Evolutionary conservation across 1,284 basidiomycete genomes (phyloP).

Genomic region (Xerocomus minutiporus): DNA sequence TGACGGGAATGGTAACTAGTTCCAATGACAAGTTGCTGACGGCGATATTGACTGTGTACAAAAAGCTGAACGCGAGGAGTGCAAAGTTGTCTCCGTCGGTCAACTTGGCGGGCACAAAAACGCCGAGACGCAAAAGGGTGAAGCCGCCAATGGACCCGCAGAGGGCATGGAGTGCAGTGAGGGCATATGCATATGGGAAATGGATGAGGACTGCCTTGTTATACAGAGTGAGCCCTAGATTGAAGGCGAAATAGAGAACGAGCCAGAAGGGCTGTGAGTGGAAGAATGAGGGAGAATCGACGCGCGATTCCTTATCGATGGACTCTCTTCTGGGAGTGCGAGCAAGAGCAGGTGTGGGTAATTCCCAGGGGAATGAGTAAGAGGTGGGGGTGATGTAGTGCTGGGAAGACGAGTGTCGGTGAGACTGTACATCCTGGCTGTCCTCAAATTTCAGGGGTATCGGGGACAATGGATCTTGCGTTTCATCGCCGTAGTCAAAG

Average conservation of each 20-base stretch:
- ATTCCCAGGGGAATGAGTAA: conserved; percentile 20
- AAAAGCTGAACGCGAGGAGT: conserved; percentile 73
- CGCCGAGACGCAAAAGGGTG: conserved; percentile 54
- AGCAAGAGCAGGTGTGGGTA: conserved; percentile 17
- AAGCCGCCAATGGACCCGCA: conserved; percentile 80
- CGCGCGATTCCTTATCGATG: conserved; percentile 4
- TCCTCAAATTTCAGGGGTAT: conserved; percentile 9
- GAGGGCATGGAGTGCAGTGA: conserved; percentile 84
- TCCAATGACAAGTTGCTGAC: conserved; percentile 87
- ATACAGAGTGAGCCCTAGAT: conserved; percentile 85
- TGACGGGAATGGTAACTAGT: conserved; percentile 85
- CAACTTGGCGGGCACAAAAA: conserved; percentile 61
- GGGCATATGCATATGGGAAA: conserved; percentile 90
- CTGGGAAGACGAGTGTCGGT: not conserved
- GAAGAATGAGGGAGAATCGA: conserved; percentile 19
- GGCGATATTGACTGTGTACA: conserved; percentile 90
- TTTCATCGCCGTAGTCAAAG: conserved; percentile 20
- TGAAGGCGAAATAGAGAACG: conserved; percentile 80
- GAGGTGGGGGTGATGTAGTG: conserved; percentile 2
- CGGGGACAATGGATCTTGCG: not conserved
- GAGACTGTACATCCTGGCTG: not conserved
- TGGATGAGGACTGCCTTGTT: conserved; percentile 86
- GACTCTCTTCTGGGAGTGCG: conserved; percentile 5
- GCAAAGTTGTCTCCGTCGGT: conserved; percentile 55
- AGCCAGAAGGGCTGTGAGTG: conserved; percentile 59